Conservation (phyloP, 2,329 filamentous ascomycete species). For the Alternaria novae-zelandiae region DNA sequence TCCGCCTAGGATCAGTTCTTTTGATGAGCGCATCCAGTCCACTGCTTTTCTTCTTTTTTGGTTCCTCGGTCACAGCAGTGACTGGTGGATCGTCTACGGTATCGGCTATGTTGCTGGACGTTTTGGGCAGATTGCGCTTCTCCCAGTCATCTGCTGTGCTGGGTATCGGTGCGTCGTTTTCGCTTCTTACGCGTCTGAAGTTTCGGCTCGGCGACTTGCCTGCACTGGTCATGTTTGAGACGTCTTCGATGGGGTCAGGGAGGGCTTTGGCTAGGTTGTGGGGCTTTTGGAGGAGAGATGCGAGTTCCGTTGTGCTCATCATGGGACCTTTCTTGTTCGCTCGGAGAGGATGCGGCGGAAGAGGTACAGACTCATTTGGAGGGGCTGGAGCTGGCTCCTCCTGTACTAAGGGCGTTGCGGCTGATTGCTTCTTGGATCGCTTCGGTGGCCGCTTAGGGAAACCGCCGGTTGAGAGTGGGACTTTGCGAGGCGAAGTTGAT, state of each 20-base stretch:
- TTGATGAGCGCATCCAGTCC: conserved; percentile 37
- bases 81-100: conserved; percentile 1
- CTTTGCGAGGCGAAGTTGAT: conserved; percentile 21
- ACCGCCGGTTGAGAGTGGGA: conserved; percentile 33
- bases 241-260: conserved; percentile 35
- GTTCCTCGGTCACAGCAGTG: background rate
- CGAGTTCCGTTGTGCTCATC: conserved; percentile 40
- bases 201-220: conserved; percentile 20
- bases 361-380: conserved; percentile 15
- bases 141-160: conserved; percentile 40
- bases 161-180: conserved; percentile 43
- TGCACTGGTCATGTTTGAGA: background rate
- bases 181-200: conserved; percentile 38
- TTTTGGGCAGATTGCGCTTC: conserved; percentile 29
- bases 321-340: conserved; percentile 25
- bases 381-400: background rate
- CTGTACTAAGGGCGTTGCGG: background rate
- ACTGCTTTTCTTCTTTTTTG: conserved; percentile 18
- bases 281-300: conserved; percentile 30
- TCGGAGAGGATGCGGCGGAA: conserved; percentile 28
- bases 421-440: conserved; percentile 3
- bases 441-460: conserved; percentile 29
- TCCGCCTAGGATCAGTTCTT: conserved; percentile 39
- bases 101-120: background rate
- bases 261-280: conserved; percentile 19